Percentiles rank a stretch among this genome's conserved stretches.
These are phyloP conservation scores for Backusella morwellensis DNA, from an alignment of 192 early-diverging fungal species.

Conservation along the genomic window DNA sequence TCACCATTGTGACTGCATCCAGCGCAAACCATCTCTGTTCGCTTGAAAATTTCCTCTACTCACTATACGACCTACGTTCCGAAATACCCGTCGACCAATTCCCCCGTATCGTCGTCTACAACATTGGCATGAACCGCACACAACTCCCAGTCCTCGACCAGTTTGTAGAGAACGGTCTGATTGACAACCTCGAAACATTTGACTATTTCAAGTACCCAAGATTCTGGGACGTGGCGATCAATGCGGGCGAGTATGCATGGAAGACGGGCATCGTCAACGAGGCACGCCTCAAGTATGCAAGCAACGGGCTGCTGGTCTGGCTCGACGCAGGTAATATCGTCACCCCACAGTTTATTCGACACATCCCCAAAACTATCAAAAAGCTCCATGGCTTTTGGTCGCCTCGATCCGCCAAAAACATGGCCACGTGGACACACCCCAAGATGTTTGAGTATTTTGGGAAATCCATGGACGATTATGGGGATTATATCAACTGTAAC, in stretches of 20 bases:
- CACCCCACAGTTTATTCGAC: slow-evolving; percentile 44
- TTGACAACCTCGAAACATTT: slow-evolving; percentile 43
- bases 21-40: slow-evolving; percentile 56
- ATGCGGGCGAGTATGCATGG: slow-evolving; percentile 56
- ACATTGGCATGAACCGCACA: slow-evolving; percentile 46
- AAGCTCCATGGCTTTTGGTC: slow-evolving; percentile 47
- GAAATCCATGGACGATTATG: slow-evolving; percentile 29
- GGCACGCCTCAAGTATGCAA: slow-evolving; percentile 35
- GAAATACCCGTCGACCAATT: slow-evolving; percentile 16
- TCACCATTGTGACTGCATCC: slow-evolving; percentile 51
- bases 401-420: slow-evolving; percentile 38
- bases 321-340: slow-evolving; percentile 49
- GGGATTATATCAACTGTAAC: slow-evolving; percentile 42
- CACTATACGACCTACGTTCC: slow-evolving; percentile 35
- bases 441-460: slow-evolving; percentile 44
- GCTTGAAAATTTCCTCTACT: slow-evolving; percentile 49
- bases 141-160: slow-evolving; percentile 41
- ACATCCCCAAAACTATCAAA: slow-evolving; percentile 36
- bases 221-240: slow-evolving; percentile 51
- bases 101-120: slow-evolving; percentile 50
- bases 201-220: slow-evolving; percentile 43
- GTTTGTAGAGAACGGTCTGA: slow-evolving; percentile 41
- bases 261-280: slow-evolving; percentile 56
- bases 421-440: slow-evolving; percentile 46
- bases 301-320: slow-evolving; percentile 45